Evolutionary conservation across 352 stramenopile genomes (phyloP), one percentile per base, ranked within the genome.

Genomic region (Globisporangium rhizosaccharum): DNA sequence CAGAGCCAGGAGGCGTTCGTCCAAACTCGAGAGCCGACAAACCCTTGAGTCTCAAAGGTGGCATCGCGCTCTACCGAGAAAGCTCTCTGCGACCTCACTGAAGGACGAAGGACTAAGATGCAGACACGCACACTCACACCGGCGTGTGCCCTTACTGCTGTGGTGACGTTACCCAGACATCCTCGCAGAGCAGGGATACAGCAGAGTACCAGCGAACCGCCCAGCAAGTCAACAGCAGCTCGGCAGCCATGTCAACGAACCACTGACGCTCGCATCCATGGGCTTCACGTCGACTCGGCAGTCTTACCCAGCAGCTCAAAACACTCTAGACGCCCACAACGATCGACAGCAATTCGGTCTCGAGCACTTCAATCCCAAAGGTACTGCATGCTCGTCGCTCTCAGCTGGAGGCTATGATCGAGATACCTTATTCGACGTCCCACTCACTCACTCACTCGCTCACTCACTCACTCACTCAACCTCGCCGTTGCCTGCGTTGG

Each of bases 31-130:
- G 41, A 56, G 11, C 46, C 18, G 60, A 57, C 9, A 62, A 53
- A 20, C 33, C 66, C 3, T 57, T 65, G 59, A 69, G 59, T 0
- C 49, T 76, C 25, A 73, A 63, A 67, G 70, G 66, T 75, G 37
- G 8, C 44, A 25, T n/a, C 17, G 8, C 55, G 20, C 17, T 36
- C 30, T 36, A 9, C 30, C 30, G 8, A 36, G 30, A 36, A 7
- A 23, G 23, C 23, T 23, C 23, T 23, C 23, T 23, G 23, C 23
- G 23, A 23, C 0, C 23, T 23, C 23, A 23, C 23, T 23, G 23
- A 23, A 23, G 23, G 23, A 23, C 23, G 23, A 23, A 23, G 23
- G 33, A 9, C 9, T 12, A 12, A 7, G 33, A 39, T 1, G 0
- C 9, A 7, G 12, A 39, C 33, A 1, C 4, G 1, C 7, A 39